A percentile compares a stretch with the other conserved stretches of the same genome.
These are phyloP conservation scores for Ormosia emarginata DNA, from an alignment of 306 rosid species.

Conservation along the genomic window DNA sequence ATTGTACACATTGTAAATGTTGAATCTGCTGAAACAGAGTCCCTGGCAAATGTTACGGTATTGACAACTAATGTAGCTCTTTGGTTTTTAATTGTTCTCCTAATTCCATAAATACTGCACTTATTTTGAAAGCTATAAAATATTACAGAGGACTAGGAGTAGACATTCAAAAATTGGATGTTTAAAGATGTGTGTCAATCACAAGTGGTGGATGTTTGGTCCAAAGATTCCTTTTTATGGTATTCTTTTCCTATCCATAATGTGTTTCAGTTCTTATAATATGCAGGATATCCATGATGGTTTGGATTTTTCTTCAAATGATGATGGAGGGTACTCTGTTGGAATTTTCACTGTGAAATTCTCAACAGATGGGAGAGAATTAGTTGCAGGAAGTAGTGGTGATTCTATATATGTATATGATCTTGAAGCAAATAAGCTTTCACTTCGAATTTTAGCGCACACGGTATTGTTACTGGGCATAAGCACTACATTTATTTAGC, in stretches of 20 bases:
- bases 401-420: constrained; percentile 86
- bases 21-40: constrained; percentile 64
- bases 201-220: neutral
- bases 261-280: constrained; percentile 20
- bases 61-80: constrained; percentile 12
- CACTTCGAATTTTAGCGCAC: constrained; percentile 85
- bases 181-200: neutral
- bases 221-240: neutral
- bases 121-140: neutral
- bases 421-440: constrained; percentile 78
- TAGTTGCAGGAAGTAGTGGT: constrained; percentile 89
- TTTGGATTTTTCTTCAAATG: constrained; percentile 64
- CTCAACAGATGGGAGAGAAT: constrained; percentile 87
- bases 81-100: neutral
- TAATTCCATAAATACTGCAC: neutral
- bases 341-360: constrained; percentile 83
- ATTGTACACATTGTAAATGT: constrained; percentile 71
- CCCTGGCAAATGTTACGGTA: constrained; percentile 79
- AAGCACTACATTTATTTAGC: constrained; percentile 8
- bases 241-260: constrained; percentile 16
- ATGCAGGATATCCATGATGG: constrained; percentile 88
- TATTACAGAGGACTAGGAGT: constrained; percentile 1
- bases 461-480: constrained; percentile 40
- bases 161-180: neutral
- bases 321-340: constrained; percentile 60